phyloP scores from a whole-genome alignment of 2,329 filamentous ascomycete genomes.

The Epichloe baconii region DNA sequence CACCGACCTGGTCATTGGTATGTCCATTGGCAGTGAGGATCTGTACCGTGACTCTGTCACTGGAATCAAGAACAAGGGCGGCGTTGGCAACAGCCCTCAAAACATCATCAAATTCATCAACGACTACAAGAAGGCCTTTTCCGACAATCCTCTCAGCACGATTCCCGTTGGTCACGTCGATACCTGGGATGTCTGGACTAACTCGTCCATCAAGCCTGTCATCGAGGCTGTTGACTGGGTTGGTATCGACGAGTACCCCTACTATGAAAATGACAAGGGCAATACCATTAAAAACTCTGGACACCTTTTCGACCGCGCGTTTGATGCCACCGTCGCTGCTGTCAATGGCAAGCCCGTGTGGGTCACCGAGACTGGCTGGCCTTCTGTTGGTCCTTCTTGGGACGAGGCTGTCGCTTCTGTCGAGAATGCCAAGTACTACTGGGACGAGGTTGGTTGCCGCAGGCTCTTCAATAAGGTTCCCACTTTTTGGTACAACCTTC shows the following conservation, averaged over 20 bases:
- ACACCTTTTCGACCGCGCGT: constrained; percentile 40
- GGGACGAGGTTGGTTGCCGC: constrained; percentile 47
- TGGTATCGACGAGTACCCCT: constrained; percentile 53
- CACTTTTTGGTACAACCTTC: constrained; percentile 50
- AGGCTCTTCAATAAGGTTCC: constrained; percentile 40
- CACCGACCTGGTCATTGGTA: constrained; percentile 46
- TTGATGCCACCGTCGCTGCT: constrained; percentile 29
- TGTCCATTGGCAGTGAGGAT: constrained; percentile 55
- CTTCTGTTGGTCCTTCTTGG: constrained; percentile 37
- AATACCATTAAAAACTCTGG: constrained; percentile 43
- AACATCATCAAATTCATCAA: constrained; percentile 52
- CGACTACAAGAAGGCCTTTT: constrained; percentile 47
- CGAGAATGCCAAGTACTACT: constrained; percentile 50
- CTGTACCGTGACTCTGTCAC: constrained; percentile 50
- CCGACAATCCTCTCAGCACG: constrained; percentile 27
- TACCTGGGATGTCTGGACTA: constrained; percentile 52
- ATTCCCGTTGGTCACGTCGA: constrained; percentile 53
- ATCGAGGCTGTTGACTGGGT: constrained; percentile 51
- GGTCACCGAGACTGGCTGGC: constrained; percentile 56
- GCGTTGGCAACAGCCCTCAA: constrained; percentile 44
- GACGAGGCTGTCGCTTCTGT: constrained; percentile 41
- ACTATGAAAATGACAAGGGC: constrained; percentile 45
- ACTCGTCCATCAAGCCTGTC: constrained; percentile 45
- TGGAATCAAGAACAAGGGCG: constrained; percentile 49
- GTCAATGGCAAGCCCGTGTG: constrained; percentile 42